Evolutionary conservation across 1,139 yeast genomes (phyloP), one percentile per base, ranked within the genome.

Genomic region (Arxiozyma heterogenica): DNA sequence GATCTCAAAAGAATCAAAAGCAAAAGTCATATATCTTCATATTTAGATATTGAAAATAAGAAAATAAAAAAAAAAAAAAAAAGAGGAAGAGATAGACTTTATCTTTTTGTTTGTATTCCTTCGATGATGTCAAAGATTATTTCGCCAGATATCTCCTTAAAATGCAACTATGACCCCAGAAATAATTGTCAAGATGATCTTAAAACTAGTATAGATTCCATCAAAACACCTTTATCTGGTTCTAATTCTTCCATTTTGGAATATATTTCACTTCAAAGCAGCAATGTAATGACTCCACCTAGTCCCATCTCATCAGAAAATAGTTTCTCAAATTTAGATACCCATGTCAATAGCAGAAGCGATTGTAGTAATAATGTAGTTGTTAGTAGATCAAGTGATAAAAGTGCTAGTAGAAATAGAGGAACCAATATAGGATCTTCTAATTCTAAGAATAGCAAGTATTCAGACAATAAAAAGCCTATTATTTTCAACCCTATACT

Each of bases 301-400:
- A 46, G 48, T 46, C 47, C 47, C 12, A n/a, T 44, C 4, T 46
- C 38, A 23, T 20, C 48, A 30, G 48, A 46, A 20, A 46, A 46
- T 20, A 46, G 39, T 27, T 44, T 27, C 25, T 46, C 42, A 15
- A 27, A 25, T 45, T 9, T n/a, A n/a, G 11, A 21, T 4, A 45
- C 15, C 22, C 30, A n/a, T 11, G 1, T 18, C 1, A 23, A 27
- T 44, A 27, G 30, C 1, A 27, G 39, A 21, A n/a, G n/a, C 20
- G 6, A 21, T 18, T 9, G 22, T 6, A 46, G 38, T 21, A 46
- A 20, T 20, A 12, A 5, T n/a, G n/a, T 39, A n/a, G n/a, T 15
- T n/a, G 30, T 27, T 27, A 27, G 30, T 27, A 27, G 30, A 27
- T 7, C 30, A 5, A 27, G 30, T 8, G 8, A 11, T 27, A 27